A percentile compares a stretch with the other conserved stretches of the same genome.
Conservation (phyloP, 2,329 filamentous ascomycete genomes). For the Penicillium sp. region DNA sequence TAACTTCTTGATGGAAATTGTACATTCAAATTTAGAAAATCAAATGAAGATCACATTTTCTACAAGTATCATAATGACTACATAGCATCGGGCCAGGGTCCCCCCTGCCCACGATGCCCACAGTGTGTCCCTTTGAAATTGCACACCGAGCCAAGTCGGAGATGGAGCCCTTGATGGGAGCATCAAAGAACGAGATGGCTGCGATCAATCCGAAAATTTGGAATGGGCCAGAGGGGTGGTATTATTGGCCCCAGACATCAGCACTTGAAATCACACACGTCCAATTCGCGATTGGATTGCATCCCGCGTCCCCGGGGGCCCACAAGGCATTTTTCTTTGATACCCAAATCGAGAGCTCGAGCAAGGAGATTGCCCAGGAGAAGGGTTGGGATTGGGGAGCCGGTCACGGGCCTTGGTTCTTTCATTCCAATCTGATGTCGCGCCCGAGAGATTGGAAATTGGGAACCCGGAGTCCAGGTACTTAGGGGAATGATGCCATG, state of each 20-base stretch:
- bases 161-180: background rate
- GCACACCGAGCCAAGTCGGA: background rate
- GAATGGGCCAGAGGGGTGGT: background rate
- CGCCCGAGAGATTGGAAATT: constrained; percentile 9
- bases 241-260: background rate
- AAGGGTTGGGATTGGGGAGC: background rate
- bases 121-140: constrained; percentile 47
- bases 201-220: background rate
- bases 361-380: background rate
- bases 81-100: background rate
- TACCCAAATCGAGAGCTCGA: background rate
- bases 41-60: background rate
- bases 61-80: background rate
- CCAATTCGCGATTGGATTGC: constrained; percentile 7
- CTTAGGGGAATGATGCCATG: constrained; percentile 21
- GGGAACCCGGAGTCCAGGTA: constrained; percentile 3
- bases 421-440: background rate
- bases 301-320: background rate
- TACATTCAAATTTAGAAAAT: constrained; percentile 49
- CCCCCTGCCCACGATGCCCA: constrained; percentile 60
- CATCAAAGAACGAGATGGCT: background rate
- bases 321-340: background rate
- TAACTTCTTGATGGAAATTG: constrained; percentile 55
- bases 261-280: constrained; percentile 2
- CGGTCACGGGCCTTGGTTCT: background rate